Base-by-base conservation (phyloP, 345 rosid species). In the Pugionium dolabratum region DNA sequence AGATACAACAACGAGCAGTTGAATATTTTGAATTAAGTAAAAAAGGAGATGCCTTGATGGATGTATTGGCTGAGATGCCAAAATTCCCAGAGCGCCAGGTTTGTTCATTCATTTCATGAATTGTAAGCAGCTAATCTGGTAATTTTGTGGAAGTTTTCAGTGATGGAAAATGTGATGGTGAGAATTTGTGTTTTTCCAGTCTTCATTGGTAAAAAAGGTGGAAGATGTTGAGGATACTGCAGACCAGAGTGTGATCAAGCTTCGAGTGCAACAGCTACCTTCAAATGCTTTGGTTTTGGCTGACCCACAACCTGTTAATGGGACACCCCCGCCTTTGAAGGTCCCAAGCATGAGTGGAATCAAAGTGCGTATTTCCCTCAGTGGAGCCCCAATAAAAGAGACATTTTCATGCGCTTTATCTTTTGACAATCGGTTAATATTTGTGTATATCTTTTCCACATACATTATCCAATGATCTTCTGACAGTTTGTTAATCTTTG, bases 31-130 rank as follows among this genome's bases (percentile, higher is more conserved):
- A 95, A 55, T 77, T 95, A 78, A 89, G 98, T 84, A 81, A 83
- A 75, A 95, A 91, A 64, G 99, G 99, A 63, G 81, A 80, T 25
- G 83, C 90, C 71, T 72, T 86, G 45, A 74, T 80, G 74, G 99
- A 91, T 79, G 86, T 95, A 64, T 85, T 95, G 81, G 98, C 96
- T 61, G 99, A 95, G 77, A 95, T 95, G 99, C 99, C 99, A 10
- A 95, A 91, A 76, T 95, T 95, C 64, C 97, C 99, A 1, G 99
- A 95, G 77, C 96, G 99, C 31, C 88, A 91, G 96, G 99, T 91
- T 51, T 54, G 73, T 71, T 18, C 18, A 18, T 18, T 18, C 18
- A 18, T 18, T 18, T 18, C 18, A 18, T 18, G 18, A 18, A 18
- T 18, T 18, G 18, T 18, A 18, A 18, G 18, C 18, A 18, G 18